Evolutionary conservation across 208 protist genomes (phyloP), one percentile per base, ranked within the genome.

Genomic region (Crithidia expoeki): DNA sequence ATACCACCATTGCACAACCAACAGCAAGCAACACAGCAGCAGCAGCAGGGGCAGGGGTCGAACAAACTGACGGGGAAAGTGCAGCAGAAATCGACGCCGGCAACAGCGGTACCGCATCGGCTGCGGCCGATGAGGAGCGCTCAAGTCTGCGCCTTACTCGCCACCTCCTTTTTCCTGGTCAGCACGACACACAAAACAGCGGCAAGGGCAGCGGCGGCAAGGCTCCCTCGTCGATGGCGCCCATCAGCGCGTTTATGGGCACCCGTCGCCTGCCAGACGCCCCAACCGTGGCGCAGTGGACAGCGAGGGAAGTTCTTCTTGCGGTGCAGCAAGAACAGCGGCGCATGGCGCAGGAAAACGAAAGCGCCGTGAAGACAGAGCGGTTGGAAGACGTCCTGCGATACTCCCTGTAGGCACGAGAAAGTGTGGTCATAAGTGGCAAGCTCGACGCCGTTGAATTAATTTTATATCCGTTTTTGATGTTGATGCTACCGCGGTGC

Each of bases 371-470:
- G 3, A 62, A 63, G 21, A 69, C 61, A 28, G 71, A 76, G 62
- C 62, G 62, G 11, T 46, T 76, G 46, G 62, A 76, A 64, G 71
- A 76, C 30, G 62, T 76, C 2, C 71, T 76, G 62, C 55, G 47
- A 5, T n/a, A 53, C 19, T 66, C 61, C 27, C 58, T 44, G 42
- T 65, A 14, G 55, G 46, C 14, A 38, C 28, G 32, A 34, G 63
- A 27, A 33, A 53, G 40, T 0, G 21, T 57, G 33, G 28, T 23
- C 1, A 16, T 40, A 33, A 38, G 21, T 46, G 19, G 4, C 4
- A 56, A 36, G n/a, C n/a, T n/a, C n/a, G n/a, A n/a, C n/a, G n/a
- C n/a, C n/a, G n/a, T n/a, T n/a, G n/a, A 36, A n/a, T 65, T 42
- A 28, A 32, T 11, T 28, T 55, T 11, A 12, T 50, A 17, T 38